A percentile compares a stretch with the other conserved stretches of the same genome.
These are phyloP conservation scores for Gnetum montanum DNA, from an alignment of 75 land plant genomes.

Conservation along the genomic window DNA sequence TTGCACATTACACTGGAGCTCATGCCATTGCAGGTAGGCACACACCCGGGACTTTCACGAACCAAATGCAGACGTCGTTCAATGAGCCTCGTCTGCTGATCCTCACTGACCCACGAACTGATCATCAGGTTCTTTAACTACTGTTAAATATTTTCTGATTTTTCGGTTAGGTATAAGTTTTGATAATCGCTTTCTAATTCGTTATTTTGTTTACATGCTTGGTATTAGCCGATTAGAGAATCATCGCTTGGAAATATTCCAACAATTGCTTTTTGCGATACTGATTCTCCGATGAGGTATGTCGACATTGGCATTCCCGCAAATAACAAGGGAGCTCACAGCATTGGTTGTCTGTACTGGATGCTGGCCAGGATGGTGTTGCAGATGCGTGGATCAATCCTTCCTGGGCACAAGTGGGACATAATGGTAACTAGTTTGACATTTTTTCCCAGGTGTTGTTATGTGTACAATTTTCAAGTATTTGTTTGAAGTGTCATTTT, in stretches of 20 bases:
- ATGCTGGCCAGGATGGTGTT: slow-evolving; percentile 78
- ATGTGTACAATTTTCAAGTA: not conserved
- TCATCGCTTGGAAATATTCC: slow-evolving; percentile 79
- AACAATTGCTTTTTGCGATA: slow-evolving; percentile 86
- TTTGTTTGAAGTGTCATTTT: not conserved
- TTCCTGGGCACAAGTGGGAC: slow-evolving; percentile 71
- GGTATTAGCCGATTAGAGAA: slow-evolving; percentile 75
- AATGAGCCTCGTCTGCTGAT: slow-evolving; percentile 82
- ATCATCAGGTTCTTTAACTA: slow-evolving; percentile 47
- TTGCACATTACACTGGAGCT: slow-evolving; percentile 84
- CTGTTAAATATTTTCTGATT: not conserved
- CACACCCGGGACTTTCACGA: slow-evolving; percentile 84
- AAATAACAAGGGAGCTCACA: slow-evolving; percentile 79
- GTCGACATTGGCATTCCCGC: slow-evolving; percentile 87
- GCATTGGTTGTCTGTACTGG: slow-evolving; percentile 84
- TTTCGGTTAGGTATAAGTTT: not conserved
- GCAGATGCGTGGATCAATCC: slow-evolving; percentile 78
- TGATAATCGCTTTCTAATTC: not conserved
- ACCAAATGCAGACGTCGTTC: slow-evolving; percentile 82
- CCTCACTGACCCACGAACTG: slow-evolving; percentile 81
- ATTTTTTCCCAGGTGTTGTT: not conserved
- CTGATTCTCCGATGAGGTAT: slow-evolving; percentile 82
- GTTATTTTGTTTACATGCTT: not conserved
- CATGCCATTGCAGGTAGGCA: slow-evolving; percentile 81
- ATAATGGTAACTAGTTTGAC: slow-evolving; percentile 61